A percentile compares a stretch with the other conserved stretches of the same genome.
Conservation (phyloP, 345 rosid species). For the Iberis pinnata region DNA sequence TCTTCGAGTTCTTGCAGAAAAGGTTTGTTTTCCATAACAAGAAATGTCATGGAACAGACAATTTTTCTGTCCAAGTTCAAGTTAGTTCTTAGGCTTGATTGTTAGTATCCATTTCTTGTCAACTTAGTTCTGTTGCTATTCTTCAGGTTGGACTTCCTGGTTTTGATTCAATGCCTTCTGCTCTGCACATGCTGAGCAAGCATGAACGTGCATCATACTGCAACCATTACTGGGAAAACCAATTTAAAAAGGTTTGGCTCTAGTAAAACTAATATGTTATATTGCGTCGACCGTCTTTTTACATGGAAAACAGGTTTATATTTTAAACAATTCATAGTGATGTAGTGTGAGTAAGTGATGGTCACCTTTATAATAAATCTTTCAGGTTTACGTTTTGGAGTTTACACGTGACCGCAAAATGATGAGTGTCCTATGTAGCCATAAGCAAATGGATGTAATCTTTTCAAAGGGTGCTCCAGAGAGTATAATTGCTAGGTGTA, state of each 20-base stretch:
- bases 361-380: conserved; percentile 22
- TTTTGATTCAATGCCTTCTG: conserved; percentile 96
- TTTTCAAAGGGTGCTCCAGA: conserved; percentile 99
- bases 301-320: not conserved
- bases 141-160: conserved; percentile 99
- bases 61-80: not conserved
- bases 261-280: conserved; percentile 7
- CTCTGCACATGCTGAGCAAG: conserved; percentile 82
- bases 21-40: conserved; percentile 46
- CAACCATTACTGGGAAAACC: conserved; percentile 94
- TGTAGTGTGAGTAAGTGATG: conserved; percentile 13
- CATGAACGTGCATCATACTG: conserved; percentile 98
- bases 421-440: conserved; percentile 95
- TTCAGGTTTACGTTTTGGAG: conserved; percentile 78
- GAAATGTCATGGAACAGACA: conserved; percentile 2
- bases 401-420: conserved; percentile 97
- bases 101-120: not conserved
- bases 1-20: conserved; percentile 85
- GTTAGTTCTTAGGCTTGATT: conserved; percentile 1
- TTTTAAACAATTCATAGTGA: not conserved
- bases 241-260: conserved; percentile 76
- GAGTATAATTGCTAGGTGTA: conserved; percentile 77
- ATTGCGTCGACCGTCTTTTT: not conserved
- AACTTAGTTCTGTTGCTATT: conserved; percentile 26
- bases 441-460: conserved; percentile 61